These are phyloP conservation scores for Aureobasidium sp. DNA, from an alignment of 2,329 filamentous ascomycete species.

Conservation along the genomic window DNA sequence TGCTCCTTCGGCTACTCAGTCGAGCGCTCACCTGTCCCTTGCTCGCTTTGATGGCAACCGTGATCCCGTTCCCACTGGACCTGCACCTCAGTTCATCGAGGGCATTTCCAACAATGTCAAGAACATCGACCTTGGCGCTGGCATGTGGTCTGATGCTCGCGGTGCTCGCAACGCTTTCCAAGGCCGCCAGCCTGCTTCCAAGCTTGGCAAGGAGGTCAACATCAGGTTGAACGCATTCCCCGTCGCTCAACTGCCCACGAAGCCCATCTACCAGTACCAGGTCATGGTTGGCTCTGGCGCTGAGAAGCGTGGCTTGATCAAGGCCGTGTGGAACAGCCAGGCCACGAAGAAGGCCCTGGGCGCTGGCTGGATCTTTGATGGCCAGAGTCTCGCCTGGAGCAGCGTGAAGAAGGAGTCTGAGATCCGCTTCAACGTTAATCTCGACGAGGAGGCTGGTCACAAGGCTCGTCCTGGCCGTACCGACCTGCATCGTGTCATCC, in stretches of 20 bases:
- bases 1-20: not conserved
- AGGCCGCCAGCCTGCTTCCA: conserved; percentile 32
- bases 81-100: not conserved
- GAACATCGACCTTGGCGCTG: conserved; percentile 24
- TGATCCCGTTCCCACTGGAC: conserved; percentile 12
- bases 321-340: conserved; percentile 67
- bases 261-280: conserved; percentile 74
- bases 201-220: conserved; percentile 32
- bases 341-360: conserved; percentile 51
- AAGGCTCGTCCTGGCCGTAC: conserved; percentile 24
- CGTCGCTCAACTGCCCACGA: conserved; percentile 53
- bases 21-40: not conserved
- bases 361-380: conserved; percentile 67
- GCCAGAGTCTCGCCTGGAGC: conserved; percentile 79
- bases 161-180: conserved; percentile 18
- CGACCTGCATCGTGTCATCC: conserved; percentile 53
- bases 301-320: conserved; percentile 60
- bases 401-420: conserved; percentile 36
- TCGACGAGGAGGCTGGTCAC: conserved; percentile 58
- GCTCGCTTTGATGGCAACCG: conserved; percentile 19
- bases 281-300: conserved; percentile 56
- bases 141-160: conserved; percentile 26
- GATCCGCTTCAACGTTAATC: conserved; percentile 48
- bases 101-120: conserved; percentile 17
- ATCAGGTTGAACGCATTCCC: conserved; percentile 66